Evolutionary conservation across 257 asterid genomes (phyloP).

Genomic region (Jacaranda mimosifolia): DNA sequence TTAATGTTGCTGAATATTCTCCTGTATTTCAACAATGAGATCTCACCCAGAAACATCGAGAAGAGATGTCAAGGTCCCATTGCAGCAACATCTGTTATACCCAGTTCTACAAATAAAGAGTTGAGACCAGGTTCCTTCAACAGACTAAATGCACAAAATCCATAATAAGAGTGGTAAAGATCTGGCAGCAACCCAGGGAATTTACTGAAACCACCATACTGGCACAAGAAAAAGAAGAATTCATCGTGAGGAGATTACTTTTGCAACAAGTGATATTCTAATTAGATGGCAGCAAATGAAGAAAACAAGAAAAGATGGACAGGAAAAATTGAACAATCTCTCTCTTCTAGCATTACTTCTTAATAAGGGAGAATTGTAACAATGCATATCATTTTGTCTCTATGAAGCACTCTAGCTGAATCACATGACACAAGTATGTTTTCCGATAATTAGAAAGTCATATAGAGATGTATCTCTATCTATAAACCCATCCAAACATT

Average conservation of each 20-base stretch:
- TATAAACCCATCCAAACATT: neutral
- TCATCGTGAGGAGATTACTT: conserved; percentile 10
- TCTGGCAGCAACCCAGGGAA: conserved; percentile 80
- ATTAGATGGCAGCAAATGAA: neutral
- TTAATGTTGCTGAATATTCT: neutral
- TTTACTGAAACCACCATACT: conserved; percentile 98
- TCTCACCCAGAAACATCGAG: neutral
- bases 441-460: neutral
- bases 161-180: conserved; percentile 88
- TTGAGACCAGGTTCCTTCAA: conserved; percentile 73
- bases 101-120: conserved; percentile 68
- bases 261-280: neutral
- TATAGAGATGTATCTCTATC: neutral
- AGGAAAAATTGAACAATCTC: neutral
- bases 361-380: neutral
- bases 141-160: conserved; percentile 86
- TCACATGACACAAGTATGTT: neutral
- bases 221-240: conserved; percentile 40
- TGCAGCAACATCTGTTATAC: conserved; percentile 63
- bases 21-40: neutral
- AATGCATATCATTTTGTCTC: neutral
- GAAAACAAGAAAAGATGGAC: neutral
- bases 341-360: neutral
- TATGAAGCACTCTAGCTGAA: neutral
- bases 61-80: conserved; percentile 44